Evolutionary conservation across 306 rosid genomes (phyloP).

Genomic region (Senna tora): DNA sequence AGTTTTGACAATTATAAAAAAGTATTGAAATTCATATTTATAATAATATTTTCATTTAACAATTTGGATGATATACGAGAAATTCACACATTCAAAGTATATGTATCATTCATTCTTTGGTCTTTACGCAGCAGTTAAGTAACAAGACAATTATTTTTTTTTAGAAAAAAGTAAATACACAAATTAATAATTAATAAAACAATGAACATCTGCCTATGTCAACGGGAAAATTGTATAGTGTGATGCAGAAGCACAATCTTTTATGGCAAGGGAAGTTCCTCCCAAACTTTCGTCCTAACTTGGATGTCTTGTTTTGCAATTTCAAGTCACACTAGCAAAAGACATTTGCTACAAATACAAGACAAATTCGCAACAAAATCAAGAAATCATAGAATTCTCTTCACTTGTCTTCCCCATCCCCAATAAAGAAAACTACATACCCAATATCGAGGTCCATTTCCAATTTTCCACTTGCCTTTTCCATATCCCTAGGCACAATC

Average conservation of each 20-base stretch:
- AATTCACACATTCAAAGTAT: too few species aligned
- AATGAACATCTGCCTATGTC: background rate
- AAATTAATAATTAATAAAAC: background rate
- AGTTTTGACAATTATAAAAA: too few species aligned
- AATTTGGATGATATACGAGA: too few species aligned
- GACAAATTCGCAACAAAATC: constrained; percentile 36
- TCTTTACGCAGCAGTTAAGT: too few species aligned
- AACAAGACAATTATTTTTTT: too few species aligned
- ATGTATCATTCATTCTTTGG: too few species aligned
- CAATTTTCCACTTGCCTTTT: constrained; percentile 13
- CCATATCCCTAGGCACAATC: constrained; percentile 39
- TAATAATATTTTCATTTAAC: too few species aligned
- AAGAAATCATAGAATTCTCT: constrained; percentile 31
- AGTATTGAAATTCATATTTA: too few species aligned
- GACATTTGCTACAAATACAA: background rate
- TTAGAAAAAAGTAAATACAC: too few species aligned
- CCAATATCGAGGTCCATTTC: constrained; percentile 44
- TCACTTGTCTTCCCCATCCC: constrained; percentile 17
- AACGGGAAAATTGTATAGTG: background rate
- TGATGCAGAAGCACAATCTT: background rate
- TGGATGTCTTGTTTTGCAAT: background rate
- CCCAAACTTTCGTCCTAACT: background rate
- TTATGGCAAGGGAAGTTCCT: background rate
- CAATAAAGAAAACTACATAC: constrained; percentile 38
- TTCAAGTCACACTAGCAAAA: background rate